Base-by-base conservation (phyloP, 257 asterid genomes). In the Ocimum tenuiflorum region DNA sequence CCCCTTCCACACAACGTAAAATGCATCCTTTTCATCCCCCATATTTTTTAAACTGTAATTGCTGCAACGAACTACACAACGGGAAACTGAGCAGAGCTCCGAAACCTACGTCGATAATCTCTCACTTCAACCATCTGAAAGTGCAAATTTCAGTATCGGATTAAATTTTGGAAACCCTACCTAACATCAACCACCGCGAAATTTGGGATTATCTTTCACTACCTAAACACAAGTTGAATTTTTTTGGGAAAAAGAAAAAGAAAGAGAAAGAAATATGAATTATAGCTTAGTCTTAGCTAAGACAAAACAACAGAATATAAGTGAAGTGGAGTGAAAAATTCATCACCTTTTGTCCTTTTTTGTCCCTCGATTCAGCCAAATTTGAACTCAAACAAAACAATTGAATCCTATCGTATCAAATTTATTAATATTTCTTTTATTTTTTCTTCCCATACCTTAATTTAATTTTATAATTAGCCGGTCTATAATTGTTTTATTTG, bases 1-100 rank as follows among this genome's bases (percentile, higher is more conserved):
- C 46, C 94, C 87, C 72, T 81, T 86, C 12, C 82, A 74, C 20
- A 86, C 95, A 17, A 86, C 90, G 70, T 84, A 88, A 79, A 84
- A 88, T 0, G 85, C 88, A 31, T 88, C 91, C 55, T 75, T 81
- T 63, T 88, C 96, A 59, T 88, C 95, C 57, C 76, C 91, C 91
- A 88, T 86, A 88, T 86, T 18, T 43, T 22, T 74, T 15, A 14
- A 51, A 11, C 39, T 55, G 33, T 54, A 31, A 66, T n/a, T 33
- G 74, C 60, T 50, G 43, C 59, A 70, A 39, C n/a, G n/a, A n/a
- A 35, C 50, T 22, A 6, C 20, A 20, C 22, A 36, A 41, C 19
- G 5, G 41, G 46, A 17, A 50, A 50, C 29, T 15, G 12, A 46
- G 70, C 74, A 12, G 51, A 29, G 48, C 0, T 33, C 52, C 8